Percentiles rank a stretch among this genome's conserved stretches.
These are phyloP conservation scores for Trichophyton mentagrophytes DNA, from an alignment of 2,329 filamentous ascomycete genomes.

Conservation along the genomic window DNA sequence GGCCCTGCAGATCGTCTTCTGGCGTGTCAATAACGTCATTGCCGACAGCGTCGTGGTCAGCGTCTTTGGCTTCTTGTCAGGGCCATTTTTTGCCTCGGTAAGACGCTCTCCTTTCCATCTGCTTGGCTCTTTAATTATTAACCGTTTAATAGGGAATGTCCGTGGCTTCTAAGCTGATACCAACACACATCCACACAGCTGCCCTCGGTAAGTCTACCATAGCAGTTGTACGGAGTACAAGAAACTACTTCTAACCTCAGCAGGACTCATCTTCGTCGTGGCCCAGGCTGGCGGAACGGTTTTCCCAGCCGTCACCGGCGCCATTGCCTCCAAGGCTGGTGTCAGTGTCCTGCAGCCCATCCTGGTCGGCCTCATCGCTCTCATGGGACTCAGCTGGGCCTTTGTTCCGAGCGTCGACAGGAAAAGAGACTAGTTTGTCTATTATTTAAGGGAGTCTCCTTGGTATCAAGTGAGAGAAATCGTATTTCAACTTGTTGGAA, in stretches of 20 bases:
- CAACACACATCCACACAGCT: constrained; percentile 35
- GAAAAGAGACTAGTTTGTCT: neutral
- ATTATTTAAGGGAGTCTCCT: too few relatives aligned
- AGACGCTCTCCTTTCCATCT: too few relatives aligned
- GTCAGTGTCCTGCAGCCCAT: constrained; percentile 42
- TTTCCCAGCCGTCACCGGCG: constrained; percentile 44
- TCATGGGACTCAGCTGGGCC: constrained; percentile 38
- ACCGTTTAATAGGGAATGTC: constrained; percentile 36
- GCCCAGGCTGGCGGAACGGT: constrained; percentile 44
- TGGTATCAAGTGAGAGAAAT: too few relatives aligned
- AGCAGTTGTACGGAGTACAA: neutral
- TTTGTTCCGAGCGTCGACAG: constrained; percentile 19
- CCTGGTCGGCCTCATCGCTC: constrained; percentile 36
- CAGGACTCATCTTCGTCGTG: constrained; percentile 44
- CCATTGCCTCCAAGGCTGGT: constrained; percentile 36
- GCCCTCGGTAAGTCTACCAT: constrained; percentile 31
- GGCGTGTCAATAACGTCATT: constrained; percentile 38
- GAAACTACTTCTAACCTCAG: neutral
- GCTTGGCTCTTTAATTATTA: neutral
- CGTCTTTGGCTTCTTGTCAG: constrained; percentile 45
- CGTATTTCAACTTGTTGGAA: too few relatives aligned
- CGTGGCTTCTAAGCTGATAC: constrained; percentile 41
- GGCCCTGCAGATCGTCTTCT: constrained; percentile 46
- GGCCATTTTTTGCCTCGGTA: constrained; percentile 46
- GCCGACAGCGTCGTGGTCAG: constrained; percentile 43